Conservation (phyloP, 768 basidiomycete species). For the Russula brevipes region DNA sequence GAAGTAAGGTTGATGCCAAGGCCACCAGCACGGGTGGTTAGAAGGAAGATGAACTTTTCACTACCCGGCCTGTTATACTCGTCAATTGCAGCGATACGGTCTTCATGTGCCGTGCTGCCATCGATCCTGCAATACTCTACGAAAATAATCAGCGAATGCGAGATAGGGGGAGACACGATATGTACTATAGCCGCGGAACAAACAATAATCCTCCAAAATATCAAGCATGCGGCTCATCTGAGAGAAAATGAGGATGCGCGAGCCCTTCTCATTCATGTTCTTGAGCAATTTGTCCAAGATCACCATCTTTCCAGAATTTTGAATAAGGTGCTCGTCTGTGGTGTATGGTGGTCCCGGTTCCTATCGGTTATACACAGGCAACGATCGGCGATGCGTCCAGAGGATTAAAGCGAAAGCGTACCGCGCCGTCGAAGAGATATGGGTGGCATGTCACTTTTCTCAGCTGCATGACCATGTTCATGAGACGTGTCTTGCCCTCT, state of each 20-base stretch:
- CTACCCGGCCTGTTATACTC: slow-evolving; percentile 93
- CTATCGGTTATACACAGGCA: slow-evolving; percentile 34
- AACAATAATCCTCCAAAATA: slow-evolving; percentile 94
- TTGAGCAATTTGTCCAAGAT: slow-evolving; percentile 90
- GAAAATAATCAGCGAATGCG: slow-evolving; percentile 16
- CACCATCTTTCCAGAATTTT: slow-evolving; percentile 96
- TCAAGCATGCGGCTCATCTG: slow-evolving; percentile 99
- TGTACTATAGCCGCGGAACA: slow-evolving; percentile 85
- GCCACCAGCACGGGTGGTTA: slow-evolving; percentile 95
- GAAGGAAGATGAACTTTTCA: slow-evolving; percentile 93
- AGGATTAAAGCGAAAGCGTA: slow-evolving; percentile 31
- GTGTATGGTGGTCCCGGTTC: slow-evolving; percentile 99
- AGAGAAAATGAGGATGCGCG: slow-evolving; percentile 93
- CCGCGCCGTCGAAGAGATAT: slow-evolving; percentile 90
- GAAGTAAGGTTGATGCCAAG: slow-evolving; percentile 94
- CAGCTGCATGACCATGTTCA: slow-evolving; percentile 99
- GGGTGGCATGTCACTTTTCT: slow-evolving; percentile 89
- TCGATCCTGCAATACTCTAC: slow-evolving; percentile 96
- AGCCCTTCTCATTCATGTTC: slow-evolving; percentile 89
- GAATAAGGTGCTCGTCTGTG: slow-evolving; percentile 92
- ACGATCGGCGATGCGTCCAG: background rate
- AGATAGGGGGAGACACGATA: slow-evolving; percentile 10
- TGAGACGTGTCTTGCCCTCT: slow-evolving; percentile 93
- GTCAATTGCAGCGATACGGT: slow-evolving; percentile 92
- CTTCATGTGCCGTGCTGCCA: slow-evolving; percentile 92